Base-by-base conservation (phyloP, 177 flowering plant genomes). In the Tripterygium wilfordii region DNA sequence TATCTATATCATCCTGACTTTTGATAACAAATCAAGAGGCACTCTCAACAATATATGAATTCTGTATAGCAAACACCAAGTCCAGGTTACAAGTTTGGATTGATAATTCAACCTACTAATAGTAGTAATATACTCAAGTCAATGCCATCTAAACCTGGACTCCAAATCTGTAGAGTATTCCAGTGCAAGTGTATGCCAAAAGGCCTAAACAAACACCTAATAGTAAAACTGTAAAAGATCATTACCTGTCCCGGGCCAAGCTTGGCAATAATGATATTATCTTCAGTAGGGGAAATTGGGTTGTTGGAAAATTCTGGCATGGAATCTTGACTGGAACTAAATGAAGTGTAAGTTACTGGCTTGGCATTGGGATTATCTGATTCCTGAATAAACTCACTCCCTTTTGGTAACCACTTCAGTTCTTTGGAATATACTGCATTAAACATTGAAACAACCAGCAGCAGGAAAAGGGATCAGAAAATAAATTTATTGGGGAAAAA, bases 221-320 rank as follows among this genome's bases (percentile, higher is more conserved):
- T n/a, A n/a, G n/a, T n/a, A 28, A 59, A 21, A 41, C 1, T 6
- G 8, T 35, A 18, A 5, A n/a, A 50, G 16, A 29, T 2, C 9
- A 30, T 58, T 75, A 92, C 97, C 91, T 92, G 91, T 27, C 91
- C 92, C 15, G 83, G 71, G 13, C 91, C 97, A 54, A 92, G 89
- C 66, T 61, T 90, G 16, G 88, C 76, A 45, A 89, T 40, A 51
- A 61, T 74, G 42, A 92, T 89, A 57, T 81, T 83, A 1, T 36
- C 56, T 60, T 79, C 40, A 45, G 39, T 66, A 15, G 72, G 80
- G 49, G 54, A 38, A 60, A 81, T 67, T 6, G 83, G 79, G 45
- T 68, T 70, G 25, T 62, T 49, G 3, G 74, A 57, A 66, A 88
- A 84, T 53, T 75, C 84, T 10, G 89, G 89, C 53, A 82, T n/a